Evolutionary conservation across 306 rosid species (phyloP), one percentile per base, ranked within the genome.

Genomic region (Vicia villosa): DNA sequence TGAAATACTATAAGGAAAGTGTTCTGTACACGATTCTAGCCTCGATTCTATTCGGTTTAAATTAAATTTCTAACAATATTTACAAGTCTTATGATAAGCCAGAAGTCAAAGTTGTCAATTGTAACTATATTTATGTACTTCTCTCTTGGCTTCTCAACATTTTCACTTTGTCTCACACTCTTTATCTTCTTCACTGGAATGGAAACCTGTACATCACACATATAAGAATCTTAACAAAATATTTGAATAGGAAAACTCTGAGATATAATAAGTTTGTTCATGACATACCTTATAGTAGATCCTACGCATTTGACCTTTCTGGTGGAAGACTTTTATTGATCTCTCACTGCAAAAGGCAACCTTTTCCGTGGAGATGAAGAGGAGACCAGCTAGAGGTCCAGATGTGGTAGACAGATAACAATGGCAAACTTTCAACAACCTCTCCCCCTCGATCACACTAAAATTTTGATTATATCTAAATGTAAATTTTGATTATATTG

Each of bases 301-400:
- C 37, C 82, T 66, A 38, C 67, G 17, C 55, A 78, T 46, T 60
- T 83, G 79, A 40, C 87, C 91, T n/a, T 79, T 73, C 34, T 72
- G 77, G 50, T 77, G 82, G 3, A 79, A 69, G 47, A 86, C 63
- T 51, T 80, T 82, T 70, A 88, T 83, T 40, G 89, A 81, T 77
- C 85, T 88, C 38, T 85, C 84, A 59, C 97, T 91, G 81, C 97
- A 91, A 55, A 91, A 91, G 15, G 97, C 86, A 52, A 91, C 73
- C 67, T 83, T 89, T 32, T 86, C 70, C 1, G 89, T 80, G 72
- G 97, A 86, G 70, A 91, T 79, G 81, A 91, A 91, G 76, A 91
- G 88, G 20, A 88, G 84, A 59, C 97, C 97, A 11, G 89, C 89
- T 20, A 91, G 80, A 21, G 97, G 96, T 16, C 96, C 96, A 0